A percentile compares a stretch with the other conserved stretches of the same genome.
Evolutionary conservation across 2,329 filamentous ascomycete species (phyloP).

Genomic region (Hypoxylon sp.): DNA sequence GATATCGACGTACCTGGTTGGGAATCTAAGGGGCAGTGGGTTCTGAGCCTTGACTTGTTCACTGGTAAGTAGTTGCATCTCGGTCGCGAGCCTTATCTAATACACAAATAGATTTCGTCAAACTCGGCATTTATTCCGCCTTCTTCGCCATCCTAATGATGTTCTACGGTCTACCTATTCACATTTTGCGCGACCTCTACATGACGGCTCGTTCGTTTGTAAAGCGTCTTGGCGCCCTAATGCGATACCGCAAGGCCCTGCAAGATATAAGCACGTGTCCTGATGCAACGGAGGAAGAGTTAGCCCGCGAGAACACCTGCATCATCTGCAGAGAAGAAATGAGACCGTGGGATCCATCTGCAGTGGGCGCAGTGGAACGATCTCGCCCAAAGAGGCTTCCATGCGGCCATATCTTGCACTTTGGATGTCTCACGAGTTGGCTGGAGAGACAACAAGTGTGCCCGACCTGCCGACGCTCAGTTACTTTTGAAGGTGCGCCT

Average conservation of each 20-base stretch:
- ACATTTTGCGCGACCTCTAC: constrained; percentile 96
- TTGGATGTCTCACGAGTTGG: constrained; percentile 96
- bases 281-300: constrained; percentile 89
- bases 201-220: constrained; percentile 93
- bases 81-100: constrained; percentile 34
- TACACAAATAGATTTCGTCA: constrained; percentile 80
- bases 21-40: constrained; percentile 95
- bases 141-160: constrained; percentile 95
- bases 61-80: constrained; percentile 71
- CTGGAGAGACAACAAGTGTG: constrained; percentile 97
- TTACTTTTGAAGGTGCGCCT: constrained; percentile 71
- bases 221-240: constrained; percentile 88
- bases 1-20: constrained; percentile 96
- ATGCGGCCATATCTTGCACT: constrained; percentile 94
- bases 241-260: constrained; percentile 91
- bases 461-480: constrained; percentile 90
- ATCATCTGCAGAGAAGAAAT: constrained; percentile 99
- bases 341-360: constrained; percentile 79
- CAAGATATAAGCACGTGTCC: constrained; percentile 95
- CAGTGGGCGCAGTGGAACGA: constrained; percentile 82
- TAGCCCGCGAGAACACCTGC: constrained; percentile 89
- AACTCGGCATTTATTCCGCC: constrained; percentile 87
- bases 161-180: constrained; percentile 96
- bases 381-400: constrained; percentile 94
- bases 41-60: constrained; percentile 87